These are phyloP conservation scores for Pseudopithomyces maydicus DNA, from an alignment of 2,329 filamentous ascomycete species.

Conservation along the genomic window DNA sequence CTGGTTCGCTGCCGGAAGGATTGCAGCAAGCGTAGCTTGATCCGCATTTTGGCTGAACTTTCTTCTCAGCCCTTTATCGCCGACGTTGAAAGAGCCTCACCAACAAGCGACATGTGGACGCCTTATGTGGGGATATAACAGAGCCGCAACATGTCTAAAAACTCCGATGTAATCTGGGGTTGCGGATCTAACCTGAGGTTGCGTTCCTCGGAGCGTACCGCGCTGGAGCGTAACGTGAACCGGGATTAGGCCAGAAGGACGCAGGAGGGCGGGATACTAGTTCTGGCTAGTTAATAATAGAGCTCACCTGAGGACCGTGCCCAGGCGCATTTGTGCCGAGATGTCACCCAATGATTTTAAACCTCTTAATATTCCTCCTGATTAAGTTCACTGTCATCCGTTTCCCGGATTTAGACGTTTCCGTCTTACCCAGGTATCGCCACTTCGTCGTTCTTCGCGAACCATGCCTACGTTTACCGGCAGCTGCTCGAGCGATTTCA, in stretches of 20 bases:
- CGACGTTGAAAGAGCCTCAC: neutral
- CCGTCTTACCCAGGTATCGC: no score
- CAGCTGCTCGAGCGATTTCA: no score
- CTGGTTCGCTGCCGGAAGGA: slow-evolving; percentile 1
- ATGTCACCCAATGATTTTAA: no score
- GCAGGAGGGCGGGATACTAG: neutral
- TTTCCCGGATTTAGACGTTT: no score
- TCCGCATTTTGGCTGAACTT: neutral
- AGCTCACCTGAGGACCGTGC: no score
- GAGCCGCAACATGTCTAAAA: neutral
- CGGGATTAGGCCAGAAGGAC: neutral
- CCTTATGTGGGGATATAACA: slow-evolving; percentile 1
- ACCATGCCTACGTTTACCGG: no score
- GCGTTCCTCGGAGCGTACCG: neutral
- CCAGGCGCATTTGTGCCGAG: no score
- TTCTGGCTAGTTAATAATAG: neutral
- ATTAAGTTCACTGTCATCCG: no score
- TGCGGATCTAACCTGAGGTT: neutral
- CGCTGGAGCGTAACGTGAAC: neutral
- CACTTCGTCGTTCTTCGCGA: no score
- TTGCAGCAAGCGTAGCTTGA: neutral
- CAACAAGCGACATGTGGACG: neutral
- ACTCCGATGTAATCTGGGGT: neutral
- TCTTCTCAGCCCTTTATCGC: neutral
- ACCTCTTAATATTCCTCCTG: no score